These are phyloP conservation scores for Globisporangium okanoganense DNA, from an alignment of 352 stramenopile species.

Conservation along the genomic window DNA sequence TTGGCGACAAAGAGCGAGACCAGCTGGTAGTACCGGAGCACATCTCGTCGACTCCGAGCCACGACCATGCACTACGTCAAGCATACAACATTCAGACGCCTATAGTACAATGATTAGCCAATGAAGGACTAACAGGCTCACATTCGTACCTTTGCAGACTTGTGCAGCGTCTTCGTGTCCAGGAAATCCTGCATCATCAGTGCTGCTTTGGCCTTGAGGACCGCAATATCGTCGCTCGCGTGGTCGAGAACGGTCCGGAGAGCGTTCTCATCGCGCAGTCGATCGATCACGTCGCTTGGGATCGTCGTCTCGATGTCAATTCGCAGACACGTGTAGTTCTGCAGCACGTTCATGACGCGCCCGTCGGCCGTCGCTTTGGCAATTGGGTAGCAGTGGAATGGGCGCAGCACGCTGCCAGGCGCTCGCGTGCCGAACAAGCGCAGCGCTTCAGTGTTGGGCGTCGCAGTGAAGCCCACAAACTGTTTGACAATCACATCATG, in stretches of 20 bases:
- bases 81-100: conserved; percentile 9
- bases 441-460: conserved; percentile 59
- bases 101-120: conserved; percentile 8
- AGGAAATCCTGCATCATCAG: conserved; percentile 78
- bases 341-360: conserved; percentile 62
- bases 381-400: conserved; percentile 80
- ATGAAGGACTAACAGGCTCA: neutral
- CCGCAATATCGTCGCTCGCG: conserved; percentile 50
- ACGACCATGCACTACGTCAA: conserved; percentile 71
- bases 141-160: conserved; percentile 29
- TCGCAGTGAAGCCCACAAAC: conserved; percentile 84
- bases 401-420: conserved; percentile 15
- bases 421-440: conserved; percentile 55
- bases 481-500: conserved; percentile 15
- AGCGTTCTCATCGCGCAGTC: conserved; percentile 22
- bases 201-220: conserved; percentile 65
- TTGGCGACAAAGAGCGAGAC: conserved; percentile 54
- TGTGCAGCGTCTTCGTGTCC: conserved; percentile 17
- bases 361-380: conserved; percentile 42
- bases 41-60: conserved; percentile 69
- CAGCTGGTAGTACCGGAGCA: conserved; percentile 70
- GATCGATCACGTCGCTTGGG: conserved; percentile 29
- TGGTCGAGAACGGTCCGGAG: conserved; percentile 53
- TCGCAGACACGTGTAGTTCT: conserved; percentile 54
- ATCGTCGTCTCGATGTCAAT: conserved; percentile 59